Percentiles rank a stretch among this genome's conserved stretches.
These are phyloP conservation scores for Pleurotus eryngii DNA, from an alignment of 768 basidiomycete species.

Conservation along the genomic window DNA sequence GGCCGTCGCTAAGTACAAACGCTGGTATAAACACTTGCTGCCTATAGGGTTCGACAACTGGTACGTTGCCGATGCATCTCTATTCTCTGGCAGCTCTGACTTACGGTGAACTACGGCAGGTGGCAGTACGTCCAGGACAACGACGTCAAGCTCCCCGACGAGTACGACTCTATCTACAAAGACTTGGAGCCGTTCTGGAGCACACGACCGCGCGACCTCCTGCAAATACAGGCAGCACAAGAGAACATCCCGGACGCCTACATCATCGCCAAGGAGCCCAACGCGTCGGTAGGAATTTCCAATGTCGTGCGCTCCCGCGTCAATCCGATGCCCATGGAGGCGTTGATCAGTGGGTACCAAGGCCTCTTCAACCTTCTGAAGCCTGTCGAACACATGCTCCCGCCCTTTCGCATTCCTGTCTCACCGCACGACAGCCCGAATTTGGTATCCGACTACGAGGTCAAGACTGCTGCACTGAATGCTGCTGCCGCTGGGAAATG, in stretches of 20 bases:
- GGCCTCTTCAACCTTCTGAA: constrained; percentile 36
- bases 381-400: constrained; percentile 37
- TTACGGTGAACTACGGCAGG: constrained; percentile 19
- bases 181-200: constrained; percentile 84
- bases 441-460: constrained; percentile 31
- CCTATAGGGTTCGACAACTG: constrained; percentile 85
- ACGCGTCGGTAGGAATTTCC: constrained; percentile 15
- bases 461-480: constrained; percentile 29
- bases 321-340: constrained; percentile 22
- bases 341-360: constrained; percentile 26
- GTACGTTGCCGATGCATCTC: constrained; percentile 41
- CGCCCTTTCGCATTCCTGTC: constrained; percentile 48
- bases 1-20: constrained; percentile 75
- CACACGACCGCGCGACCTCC: constrained; percentile 40
- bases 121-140: constrained; percentile 55
- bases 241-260: constrained; percentile 36
- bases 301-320: constrained; percentile 21
- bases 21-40: constrained; percentile 70
- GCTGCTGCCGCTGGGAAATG: constrained; percentile 35
- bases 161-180: constrained; percentile 69
- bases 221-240: constrained; percentile 30
- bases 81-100: constrained; percentile 20
- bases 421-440: constrained; percentile 49
- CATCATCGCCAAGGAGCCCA: constrained; percentile 34
- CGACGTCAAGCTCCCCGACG: constrained; percentile 74